Evolutionary conservation across 768 basidiomycete genomes (phyloP).

Genomic region (Terana coerulea): DNA sequence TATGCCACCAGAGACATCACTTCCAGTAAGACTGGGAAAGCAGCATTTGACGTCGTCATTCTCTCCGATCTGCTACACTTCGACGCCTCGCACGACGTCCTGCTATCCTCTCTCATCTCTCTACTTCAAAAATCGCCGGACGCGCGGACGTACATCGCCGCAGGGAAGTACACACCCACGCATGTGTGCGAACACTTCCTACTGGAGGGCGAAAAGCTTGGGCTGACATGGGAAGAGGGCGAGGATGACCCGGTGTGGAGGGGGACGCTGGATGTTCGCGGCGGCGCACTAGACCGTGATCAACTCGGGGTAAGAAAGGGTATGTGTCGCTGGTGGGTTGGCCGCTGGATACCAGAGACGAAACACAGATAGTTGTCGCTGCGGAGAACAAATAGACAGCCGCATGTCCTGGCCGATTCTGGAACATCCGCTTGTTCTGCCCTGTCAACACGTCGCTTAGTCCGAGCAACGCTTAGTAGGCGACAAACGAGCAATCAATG

Average conservation of each 20-base stretch:
- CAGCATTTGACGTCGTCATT: constrained; percentile 55
- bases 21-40: background rate
- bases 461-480: no score
- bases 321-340: constrained; percentile 64
- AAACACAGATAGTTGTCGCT: no score
- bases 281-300: constrained; percentile 39
- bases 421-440: no score
- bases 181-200: constrained; percentile 55
- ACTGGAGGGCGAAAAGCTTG: constrained; percentile 31
- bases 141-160: constrained; percentile 54
- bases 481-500: no score
- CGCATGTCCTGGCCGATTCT: no score
- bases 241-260: constrained; percentile 40
- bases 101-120: constrained; percentile 45
- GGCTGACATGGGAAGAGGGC: constrained; percentile 47
- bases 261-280: constrained; percentile 40
- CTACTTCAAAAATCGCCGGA: constrained; percentile 41
- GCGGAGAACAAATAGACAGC: no score
- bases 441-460: no score
- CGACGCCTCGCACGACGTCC: constrained; percentile 50
- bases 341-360: no score
- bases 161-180: constrained; percentile 57
- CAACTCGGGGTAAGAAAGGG: constrained; percentile 49
- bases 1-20: background rate
- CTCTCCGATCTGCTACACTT: constrained; percentile 75